These are phyloP conservation scores for Puccinia coronata DNA, from an alignment of 1,284 basidiomycete genomes.

Conservation along the genomic window DNA sequence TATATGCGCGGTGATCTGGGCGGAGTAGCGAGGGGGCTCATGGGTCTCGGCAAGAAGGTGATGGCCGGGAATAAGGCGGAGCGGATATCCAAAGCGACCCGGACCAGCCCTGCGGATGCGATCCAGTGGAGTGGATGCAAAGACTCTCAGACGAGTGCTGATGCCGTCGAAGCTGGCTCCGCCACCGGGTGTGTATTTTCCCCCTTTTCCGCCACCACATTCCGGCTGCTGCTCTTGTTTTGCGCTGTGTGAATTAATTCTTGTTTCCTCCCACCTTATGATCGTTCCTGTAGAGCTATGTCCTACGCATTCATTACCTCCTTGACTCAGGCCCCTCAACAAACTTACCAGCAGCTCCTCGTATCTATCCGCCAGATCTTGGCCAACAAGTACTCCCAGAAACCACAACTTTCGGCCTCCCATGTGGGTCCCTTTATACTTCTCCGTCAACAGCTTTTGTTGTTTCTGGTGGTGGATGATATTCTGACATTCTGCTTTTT, in stretches of 20 bases:
- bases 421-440: constrained; percentile 8
- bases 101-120: constrained; percentile 76
- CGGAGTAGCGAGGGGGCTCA: constrained; percentile 66
- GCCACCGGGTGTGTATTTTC: constrained; percentile 67
- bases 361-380: constrained; percentile 66
- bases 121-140: constrained; percentile 81
- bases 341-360: constrained; percentile 79
- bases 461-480: background rate
- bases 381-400: constrained; percentile 73
- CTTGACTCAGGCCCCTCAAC: constrained; percentile 68
- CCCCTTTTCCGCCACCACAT: background rate
- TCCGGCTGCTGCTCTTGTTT: background rate
- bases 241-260: background rate
- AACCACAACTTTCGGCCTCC: constrained; percentile 68
- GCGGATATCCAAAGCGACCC: constrained; percentile 68
- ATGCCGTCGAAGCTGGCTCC: constrained; percentile 75
- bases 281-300: constrained; percentile 32
- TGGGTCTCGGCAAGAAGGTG: constrained; percentile 61
- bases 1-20: constrained; percentile 76
- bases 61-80: constrained; percentile 66
- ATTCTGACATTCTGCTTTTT: background rate
- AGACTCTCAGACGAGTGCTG: constrained; percentile 88
- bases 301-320: constrained; percentile 51
- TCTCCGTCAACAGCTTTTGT: background rate
- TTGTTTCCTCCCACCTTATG: background rate